Conservation (phyloP, 2,329 filamentous ascomycete genomes). For the Cryoendolithus antarcticus region DNA sequence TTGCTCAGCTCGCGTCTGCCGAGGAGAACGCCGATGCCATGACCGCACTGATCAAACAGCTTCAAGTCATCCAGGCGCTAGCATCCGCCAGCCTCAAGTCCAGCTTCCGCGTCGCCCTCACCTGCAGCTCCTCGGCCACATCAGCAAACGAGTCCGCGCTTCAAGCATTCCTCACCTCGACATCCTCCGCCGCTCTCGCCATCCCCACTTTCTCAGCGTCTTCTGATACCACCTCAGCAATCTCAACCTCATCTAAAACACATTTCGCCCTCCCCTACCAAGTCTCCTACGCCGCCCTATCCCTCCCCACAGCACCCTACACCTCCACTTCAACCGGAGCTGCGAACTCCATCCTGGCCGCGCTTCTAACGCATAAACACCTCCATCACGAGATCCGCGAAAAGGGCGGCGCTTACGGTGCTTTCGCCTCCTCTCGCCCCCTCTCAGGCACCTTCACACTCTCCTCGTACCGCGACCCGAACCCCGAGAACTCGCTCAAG, state of each 20-base stretch:
- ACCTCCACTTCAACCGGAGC: constrained; percentile 56
- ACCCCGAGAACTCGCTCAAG: constrained; percentile 73
- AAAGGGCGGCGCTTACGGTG: constrained; percentile 93
- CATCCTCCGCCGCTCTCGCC: constrained; percentile 6
- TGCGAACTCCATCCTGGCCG: constrained; percentile 74
- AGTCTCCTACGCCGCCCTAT: constrained; percentile 83
- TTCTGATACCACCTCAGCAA: constrained; percentile 16
- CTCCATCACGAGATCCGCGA: constrained; percentile 95
- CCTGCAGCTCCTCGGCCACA: constrained; percentile 67
- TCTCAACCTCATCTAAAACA: constrained; percentile 43
- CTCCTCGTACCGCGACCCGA: constrained; percentile 94
- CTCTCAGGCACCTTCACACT: constrained; percentile 83
- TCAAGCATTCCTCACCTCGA: constrained; percentile 49
- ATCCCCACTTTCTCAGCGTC: constrained; percentile 16
- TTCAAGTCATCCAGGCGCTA: constrained; percentile 73
- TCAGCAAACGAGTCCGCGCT: constrained; percentile 58
- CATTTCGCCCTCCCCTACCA: constrained; percentile 95
- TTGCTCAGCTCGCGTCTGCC: constrained; percentile 64
- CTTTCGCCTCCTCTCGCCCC: constrained; percentile 69
- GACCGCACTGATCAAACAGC: constrained; percentile 41
- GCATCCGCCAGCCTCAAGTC: constrained; percentile 47
- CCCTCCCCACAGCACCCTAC: constrained; percentile 75
- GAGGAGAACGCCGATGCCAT: constrained; percentile 66
- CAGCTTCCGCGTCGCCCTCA: constrained; percentile 70
- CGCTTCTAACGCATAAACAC: constrained; percentile 90